Evolutionary conservation across 176 grass and related monocot species (phyloP).

Genomic region (Triticum timopheevii): DNA sequence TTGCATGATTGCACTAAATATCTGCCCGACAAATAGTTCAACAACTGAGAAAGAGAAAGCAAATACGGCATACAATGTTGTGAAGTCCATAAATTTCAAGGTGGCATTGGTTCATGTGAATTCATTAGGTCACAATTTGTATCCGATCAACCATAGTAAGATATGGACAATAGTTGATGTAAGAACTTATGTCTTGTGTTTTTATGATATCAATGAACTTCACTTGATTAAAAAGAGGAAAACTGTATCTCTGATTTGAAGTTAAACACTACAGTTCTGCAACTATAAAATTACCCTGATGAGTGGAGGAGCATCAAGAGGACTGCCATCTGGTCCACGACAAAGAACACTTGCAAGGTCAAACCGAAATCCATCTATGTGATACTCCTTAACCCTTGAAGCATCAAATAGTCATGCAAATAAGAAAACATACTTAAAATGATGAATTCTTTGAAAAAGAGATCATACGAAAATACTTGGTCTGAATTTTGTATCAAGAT

Average conservation of each 20-base stretch:
- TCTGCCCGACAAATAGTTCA: conserved; percentile 1
- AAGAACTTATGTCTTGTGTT: background rate
- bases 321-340: conserved; percentile 76
- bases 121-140: conserved; percentile 8
- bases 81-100: conserved; percentile 9
- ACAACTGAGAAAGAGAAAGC: background rate
- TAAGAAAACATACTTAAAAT: conserved; percentile 10
- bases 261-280: background rate
- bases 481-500: background rate
- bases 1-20: conserved; percentile 7
- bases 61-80: background rate
- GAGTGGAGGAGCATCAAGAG: conserved; percentile 84
- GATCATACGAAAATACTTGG: background rate
- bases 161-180: background rate
- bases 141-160: background rate
- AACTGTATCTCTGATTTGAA: background rate
- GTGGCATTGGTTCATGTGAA: background rate
- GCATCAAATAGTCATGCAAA: background rate
- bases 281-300: conserved; percentile 59
- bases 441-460: background rate
- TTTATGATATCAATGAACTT: background rate
- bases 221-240: conserved; percentile 19
- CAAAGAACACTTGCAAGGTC: conserved; percentile 98
- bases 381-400: conserved; percentile 90
- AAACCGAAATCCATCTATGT: conserved; percentile 98